A percentile compares a stretch with the other conserved stretches of the same genome.
Conservation (phyloP, 305 asterid genomes). For the Solanum chacoense region DNA sequence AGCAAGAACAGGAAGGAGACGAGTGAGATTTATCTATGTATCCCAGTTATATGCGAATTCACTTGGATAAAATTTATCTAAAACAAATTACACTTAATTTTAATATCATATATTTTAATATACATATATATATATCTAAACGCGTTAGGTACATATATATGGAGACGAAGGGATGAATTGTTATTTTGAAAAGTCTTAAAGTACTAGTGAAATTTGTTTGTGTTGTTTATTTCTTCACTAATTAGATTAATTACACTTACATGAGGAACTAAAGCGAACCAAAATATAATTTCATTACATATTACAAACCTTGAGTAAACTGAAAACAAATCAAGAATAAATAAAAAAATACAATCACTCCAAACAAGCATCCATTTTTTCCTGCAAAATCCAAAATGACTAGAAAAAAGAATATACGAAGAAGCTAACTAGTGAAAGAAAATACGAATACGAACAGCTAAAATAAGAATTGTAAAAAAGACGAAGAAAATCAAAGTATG, state of each 20-base stretch:
- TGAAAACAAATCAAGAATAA: not conserved
- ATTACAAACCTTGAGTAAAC: not conserved
- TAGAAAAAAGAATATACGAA: not conserved
- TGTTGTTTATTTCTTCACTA: not conserved
- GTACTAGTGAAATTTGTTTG: not conserved
- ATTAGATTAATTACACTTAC: not conserved
- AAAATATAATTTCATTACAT: not conserved
- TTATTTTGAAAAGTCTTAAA: not conserved
- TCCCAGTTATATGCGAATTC: not conserved
- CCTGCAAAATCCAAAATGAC: not conserved
- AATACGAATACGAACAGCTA: constrained; percentile 36
- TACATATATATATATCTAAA: too few relatives aligned
- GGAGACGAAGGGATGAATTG: not conserved
- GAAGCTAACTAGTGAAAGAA: not conserved
- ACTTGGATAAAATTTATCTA: too few relatives aligned
- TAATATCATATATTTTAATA: too few relatives aligned
- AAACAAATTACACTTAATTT: too few relatives aligned
- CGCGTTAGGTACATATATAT: too few relatives aligned
- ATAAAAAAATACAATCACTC: not conserved
- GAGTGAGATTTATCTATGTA: not conserved
- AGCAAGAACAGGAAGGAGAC: too few relatives aligned
- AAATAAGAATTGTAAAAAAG: constrained; percentile 33
- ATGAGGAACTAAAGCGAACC: not conserved
- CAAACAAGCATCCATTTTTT: not conserved
- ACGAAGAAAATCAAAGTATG: constrained; percentile 42